Evolutionary conservation across 768 basidiomycete species (phyloP).

Genomic region (Lanmaoa rubissima): DNA sequence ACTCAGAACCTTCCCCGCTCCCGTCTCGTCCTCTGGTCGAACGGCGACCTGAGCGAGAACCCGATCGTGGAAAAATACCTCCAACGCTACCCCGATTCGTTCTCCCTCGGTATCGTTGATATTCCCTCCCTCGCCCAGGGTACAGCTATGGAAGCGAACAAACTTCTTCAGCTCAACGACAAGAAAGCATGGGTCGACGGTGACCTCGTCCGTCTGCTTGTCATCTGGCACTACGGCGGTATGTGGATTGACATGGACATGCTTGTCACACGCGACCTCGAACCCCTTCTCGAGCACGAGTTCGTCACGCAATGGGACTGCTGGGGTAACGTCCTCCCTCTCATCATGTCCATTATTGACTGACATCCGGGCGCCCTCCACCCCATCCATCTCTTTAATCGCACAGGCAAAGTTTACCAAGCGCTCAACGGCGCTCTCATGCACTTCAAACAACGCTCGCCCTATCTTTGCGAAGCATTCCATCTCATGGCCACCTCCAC

Average conservation of each 20-base stretch:
- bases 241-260: constrained; percentile 99
- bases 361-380: constrained; percentile 1
- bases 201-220: constrained; percentile 82
- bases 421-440: constrained; percentile 93
- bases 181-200: constrained; percentile 92
- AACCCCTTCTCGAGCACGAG: constrained; percentile 87
- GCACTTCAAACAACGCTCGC: constrained; percentile 86
- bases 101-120: constrained; percentile 67
- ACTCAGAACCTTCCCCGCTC: constrained; percentile 73
- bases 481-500: constrained; percentile 79
- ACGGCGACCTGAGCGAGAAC: constrained; percentile 65
- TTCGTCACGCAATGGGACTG: constrained; percentile 99
- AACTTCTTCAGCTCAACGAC: constrained; percentile 62
- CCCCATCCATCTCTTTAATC: not conserved
- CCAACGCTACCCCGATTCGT: constrained; percentile 61
- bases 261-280: constrained; percentile 80
- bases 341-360: not conserved
- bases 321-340: constrained; percentile 59
- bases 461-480: constrained; percentile 97
- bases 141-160: constrained; percentile 69
- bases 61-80: constrained; percentile 61
- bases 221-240: constrained; percentile 88
- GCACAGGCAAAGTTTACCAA: constrained; percentile 64
- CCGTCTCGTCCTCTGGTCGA: constrained; percentile 89
- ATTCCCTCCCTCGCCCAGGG: constrained; percentile 65